A percentile compares a stretch with the other conserved stretches of the same genome.
Evolutionary conservation across 2,329 filamentous ascomycete genomes (phyloP).

Genomic region (Cryphonectria japonica): DNA sequence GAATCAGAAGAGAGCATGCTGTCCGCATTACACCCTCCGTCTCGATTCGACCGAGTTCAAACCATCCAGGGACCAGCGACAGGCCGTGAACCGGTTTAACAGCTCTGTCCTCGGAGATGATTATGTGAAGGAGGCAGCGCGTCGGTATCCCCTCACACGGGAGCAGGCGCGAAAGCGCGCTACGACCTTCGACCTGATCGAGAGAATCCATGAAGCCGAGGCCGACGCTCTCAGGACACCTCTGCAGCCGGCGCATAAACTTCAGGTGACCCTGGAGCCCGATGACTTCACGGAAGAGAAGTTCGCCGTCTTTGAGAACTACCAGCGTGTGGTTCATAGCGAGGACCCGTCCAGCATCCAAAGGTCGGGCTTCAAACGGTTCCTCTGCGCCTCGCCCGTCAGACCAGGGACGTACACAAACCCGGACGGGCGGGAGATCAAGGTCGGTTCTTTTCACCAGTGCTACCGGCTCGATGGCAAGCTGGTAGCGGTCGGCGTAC

Average conservation of each 20-base stretch:
- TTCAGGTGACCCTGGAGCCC: conserved; percentile 71
- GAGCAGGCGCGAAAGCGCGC: conserved; percentile 66
- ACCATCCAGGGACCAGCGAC: conserved; percentile 72
- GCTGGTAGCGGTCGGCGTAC: conserved; percentile 74
- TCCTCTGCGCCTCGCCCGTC: conserved; percentile 75
- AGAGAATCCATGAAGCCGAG: conserved; percentile 73
- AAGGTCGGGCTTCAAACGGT: conserved; percentile 66
- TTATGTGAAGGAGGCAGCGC: conserved; percentile 67
- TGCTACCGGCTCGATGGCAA: conserved; percentile 79
- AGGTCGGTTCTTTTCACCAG: conserved; percentile 77
- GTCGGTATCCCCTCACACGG: conserved; percentile 68
- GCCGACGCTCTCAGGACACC: conserved; percentile 55
- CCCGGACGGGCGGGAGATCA: conserved; percentile 55
- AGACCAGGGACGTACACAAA: conserved; percentile 47
- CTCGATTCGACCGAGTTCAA: conserved; percentile 69
- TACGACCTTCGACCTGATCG: conserved; percentile 68
- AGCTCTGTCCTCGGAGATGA: conserved; percentile 68
- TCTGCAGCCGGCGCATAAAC: conserved; percentile 66
- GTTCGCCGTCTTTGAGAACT: conserved; percentile 72
- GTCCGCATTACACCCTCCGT: conserved; percentile 86
- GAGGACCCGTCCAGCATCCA: conserved; percentile 65
- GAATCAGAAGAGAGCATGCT: conserved; percentile 80
- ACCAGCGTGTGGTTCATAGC: conserved; percentile 74
- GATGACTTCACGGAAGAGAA: conserved; percentile 78
- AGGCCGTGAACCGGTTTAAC: conserved; percentile 75